A percentile compares a stretch with the other conserved stretches of the same genome.
Evolutionary conservation across 2,329 filamentous ascomycete species (phyloP).

Genomic region (Lasiodiplodia hormozganensis): DNA sequence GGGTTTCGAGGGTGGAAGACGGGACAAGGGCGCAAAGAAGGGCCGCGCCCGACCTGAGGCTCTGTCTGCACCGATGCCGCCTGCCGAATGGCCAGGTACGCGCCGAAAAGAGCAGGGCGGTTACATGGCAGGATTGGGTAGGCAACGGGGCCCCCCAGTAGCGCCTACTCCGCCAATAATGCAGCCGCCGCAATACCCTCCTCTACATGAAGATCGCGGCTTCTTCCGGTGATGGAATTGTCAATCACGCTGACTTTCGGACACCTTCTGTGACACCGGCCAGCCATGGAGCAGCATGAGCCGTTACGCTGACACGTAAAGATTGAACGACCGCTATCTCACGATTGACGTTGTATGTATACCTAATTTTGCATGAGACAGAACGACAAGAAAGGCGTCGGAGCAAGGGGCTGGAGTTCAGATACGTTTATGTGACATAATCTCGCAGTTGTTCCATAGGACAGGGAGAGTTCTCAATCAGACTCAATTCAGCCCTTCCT

Average conservation of each 20-base stretch:
- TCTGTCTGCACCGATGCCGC: slow-evolving; percentile 35
- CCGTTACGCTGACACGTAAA: not conserved
- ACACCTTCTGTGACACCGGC: not conserved
- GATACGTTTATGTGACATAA: not conserved
- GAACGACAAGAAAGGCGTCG: not conserved
- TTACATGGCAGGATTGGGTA: slow-evolving; percentile 33
- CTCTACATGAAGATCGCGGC: slow-evolving; percentile 21
- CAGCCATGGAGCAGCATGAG: not conserved
- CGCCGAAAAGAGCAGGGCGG: slow-evolving; percentile 32
- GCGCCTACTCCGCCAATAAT: slow-evolving; percentile 44
- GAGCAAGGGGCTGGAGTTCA: not conserved
- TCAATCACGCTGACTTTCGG: not conserved
- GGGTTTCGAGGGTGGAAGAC: slow-evolving; percentile 38
- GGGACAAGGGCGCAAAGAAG: slow-evolving; percentile 42
- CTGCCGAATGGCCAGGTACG: slow-evolving; percentile 26
- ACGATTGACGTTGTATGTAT: not conserved
- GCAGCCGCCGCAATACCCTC: not conserved
- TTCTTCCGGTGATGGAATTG: not conserved
- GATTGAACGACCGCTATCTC: not conserved
- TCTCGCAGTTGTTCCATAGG: not conserved
- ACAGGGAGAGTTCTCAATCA: not conserved
- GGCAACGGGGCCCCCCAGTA: slow-evolving; percentile 42
- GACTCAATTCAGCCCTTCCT: not conserved
- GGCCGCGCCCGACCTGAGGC: slow-evolving; percentile 43
- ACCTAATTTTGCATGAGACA: not conserved